Percentiles rank a stretch among this genome's conserved stretches.
These are phyloP conservation scores for Lichtheimia hyalospora DNA, from an alignment of 371 early-diverging fungal species.

Conservation along the genomic window DNA sequence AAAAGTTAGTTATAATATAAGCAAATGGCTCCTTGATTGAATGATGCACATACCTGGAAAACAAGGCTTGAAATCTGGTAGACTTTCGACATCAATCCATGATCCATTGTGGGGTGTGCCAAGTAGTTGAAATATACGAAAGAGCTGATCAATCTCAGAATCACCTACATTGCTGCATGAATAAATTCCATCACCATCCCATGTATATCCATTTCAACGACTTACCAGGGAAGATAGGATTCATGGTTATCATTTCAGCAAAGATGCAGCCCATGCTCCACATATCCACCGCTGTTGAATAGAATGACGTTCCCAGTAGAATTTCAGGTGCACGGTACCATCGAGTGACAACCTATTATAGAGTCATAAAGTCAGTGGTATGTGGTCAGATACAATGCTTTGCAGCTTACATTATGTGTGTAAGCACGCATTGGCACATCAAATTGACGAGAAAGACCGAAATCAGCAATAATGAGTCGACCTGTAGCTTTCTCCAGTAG, in stretches of 20 bases:
- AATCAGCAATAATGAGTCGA: constrained; percentile 93
- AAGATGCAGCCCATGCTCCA: constrained; percentile 85
- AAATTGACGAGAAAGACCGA: constrained; percentile 93
- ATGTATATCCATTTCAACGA: background rate
- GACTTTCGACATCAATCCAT: constrained; percentile 84
- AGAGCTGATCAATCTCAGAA: constrained; percentile 96
- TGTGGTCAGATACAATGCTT: background rate
- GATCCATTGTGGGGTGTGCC: constrained; percentile 88
- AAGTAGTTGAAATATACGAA: constrained; percentile 88
- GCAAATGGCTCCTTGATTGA: background rate
- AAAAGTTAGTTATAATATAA: background rate
- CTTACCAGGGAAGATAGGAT: constrained; percentile 84
- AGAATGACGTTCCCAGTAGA: constrained; percentile 64
- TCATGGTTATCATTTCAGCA: constrained; percentile 89
- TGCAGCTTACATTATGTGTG: constrained; percentile 81
- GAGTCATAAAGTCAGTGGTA: background rate
- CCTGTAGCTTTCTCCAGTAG: constrained; percentile 87
- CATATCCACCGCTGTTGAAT: constrained; percentile 75
- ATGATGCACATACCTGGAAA: constrained; percentile 40
- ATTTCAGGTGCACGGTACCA: constrained; percentile 92
- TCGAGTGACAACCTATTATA: constrained; percentile 85
- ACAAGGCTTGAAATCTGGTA: constrained; percentile 81
- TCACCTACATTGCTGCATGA: constrained; percentile 59
- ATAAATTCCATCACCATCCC: background rate
- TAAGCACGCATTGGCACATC: constrained; percentile 88